These are phyloP conservation scores for Styphnolobium japonicum DNA, from an alignment of 306 rosid species.

Conservation along the genomic window DNA sequence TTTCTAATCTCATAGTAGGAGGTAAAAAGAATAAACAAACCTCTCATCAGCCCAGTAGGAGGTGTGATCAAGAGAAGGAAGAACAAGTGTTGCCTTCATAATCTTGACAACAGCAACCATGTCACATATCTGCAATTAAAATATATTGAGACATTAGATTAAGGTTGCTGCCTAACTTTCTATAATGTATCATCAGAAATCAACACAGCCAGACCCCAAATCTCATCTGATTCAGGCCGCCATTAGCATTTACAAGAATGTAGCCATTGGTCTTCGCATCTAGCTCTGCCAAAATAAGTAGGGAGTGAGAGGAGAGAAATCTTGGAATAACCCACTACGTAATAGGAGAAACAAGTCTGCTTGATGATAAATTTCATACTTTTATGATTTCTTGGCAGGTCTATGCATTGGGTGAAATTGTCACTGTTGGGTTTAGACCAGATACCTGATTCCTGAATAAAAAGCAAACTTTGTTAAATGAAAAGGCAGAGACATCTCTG, in stretches of 20 bases:
- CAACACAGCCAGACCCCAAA: constrained; percentile 85
- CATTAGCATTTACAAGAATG: constrained; percentile 89
- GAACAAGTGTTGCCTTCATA: constrained; percentile 89
- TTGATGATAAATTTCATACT: constrained; percentile 41
- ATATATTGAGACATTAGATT: constrained; percentile 39
- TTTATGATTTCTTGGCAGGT: constrained; percentile 51
- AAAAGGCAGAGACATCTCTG: constrained; percentile 1
- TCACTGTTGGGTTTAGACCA: constrained; percentile 74
- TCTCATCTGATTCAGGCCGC: constrained; percentile 99
- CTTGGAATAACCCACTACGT: constrained; percentile 15
- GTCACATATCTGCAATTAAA: constrained; percentile 89
- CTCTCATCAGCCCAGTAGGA: constrained; percentile 98
- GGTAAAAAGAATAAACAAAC: constrained; percentile 42
- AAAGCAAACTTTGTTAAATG: constrained; percentile 35
- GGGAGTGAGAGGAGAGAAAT: constrained; percentile 30
- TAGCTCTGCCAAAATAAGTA: constrained; percentile 46
- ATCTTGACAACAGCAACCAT: constrained; percentile 96
- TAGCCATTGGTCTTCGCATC: constrained; percentile 77
- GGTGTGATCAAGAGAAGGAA: constrained; percentile 96
- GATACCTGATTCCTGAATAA: constrained; percentile 62
- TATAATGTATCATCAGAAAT: constrained; percentile 32
- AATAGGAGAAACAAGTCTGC: constrained; percentile 20
- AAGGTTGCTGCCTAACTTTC: constrained; percentile 17
- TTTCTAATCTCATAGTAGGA: constrained; percentile 3
- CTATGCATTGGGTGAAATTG: constrained; percentile 77